phyloP scores from a whole-genome alignment of 768 basidiomycete species.

The Terana coerulea region DNA sequence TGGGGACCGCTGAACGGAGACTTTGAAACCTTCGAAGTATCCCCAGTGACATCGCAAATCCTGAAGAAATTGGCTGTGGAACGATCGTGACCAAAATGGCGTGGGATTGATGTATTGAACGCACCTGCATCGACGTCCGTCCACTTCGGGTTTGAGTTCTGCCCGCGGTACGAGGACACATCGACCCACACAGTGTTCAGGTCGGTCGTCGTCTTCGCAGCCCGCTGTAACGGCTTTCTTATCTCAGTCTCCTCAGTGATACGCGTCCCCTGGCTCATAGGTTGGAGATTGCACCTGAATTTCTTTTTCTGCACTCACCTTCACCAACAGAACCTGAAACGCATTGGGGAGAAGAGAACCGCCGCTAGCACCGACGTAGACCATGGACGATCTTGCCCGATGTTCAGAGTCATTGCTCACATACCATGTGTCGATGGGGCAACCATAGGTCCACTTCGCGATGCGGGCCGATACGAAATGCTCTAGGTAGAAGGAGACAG shows the following conservation, averaged over 20 bases:
- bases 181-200: background rate
- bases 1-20: background rate
- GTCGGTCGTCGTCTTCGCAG: background rate
- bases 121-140: slow-evolving; percentile 31
- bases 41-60: slow-evolving; percentile 17
- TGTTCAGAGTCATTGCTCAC: background rate
- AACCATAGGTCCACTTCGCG: slow-evolving; percentile 45
- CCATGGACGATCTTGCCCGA: background rate
- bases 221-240: background rate
- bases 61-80: slow-evolving; percentile 32
- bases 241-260: background rate
- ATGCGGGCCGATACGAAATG: slow-evolving; percentile 47
- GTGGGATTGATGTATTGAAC: background rate
- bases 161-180: slow-evolving; percentile 28
- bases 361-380: background rate
- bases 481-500: slow-evolving; percentile 39
- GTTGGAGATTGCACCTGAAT: too few relatives aligned
- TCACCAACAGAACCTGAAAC: background rate
- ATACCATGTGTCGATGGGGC: background rate
- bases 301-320: background rate
- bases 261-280: background rate
- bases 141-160: slow-evolving; percentile 26
- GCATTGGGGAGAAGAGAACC: background rate
- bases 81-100: slow-evolving; percentile 21
- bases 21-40: slow-evolving; percentile 24